Base-by-base conservation (phyloP, 1,139 yeast genomes). In the Sugiyamaella grinbergsii region DNA sequence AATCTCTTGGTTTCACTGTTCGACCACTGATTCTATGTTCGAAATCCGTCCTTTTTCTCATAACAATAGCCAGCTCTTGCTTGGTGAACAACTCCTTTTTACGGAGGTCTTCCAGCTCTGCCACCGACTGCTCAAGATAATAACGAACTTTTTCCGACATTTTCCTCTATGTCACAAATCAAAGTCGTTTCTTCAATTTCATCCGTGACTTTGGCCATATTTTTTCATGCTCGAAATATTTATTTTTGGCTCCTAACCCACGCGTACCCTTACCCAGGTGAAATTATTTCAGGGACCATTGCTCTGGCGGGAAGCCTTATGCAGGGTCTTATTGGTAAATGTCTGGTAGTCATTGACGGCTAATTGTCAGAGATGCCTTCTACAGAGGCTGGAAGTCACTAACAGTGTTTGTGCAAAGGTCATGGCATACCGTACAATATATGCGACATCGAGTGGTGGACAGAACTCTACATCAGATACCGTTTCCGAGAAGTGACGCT, bases 21-120 rank as follows among this genome's bases (percentile, higher is more conserved):
- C 98, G 78, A 40, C 95, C 90, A 47, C 81, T 81, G 51, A 94
- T 80, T 55, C 96, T 74, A 68, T 93, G 96, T 70, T 94, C 99
- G 62, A 90, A 93, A 69, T 91, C 97, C 0, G 98, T 91, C 71
- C 98, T 80, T 66, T 90, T 81, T 71, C 93, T 83, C 91, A 93
- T 89, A 54, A 94, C 85, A 75, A 81, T 78, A 47, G 85, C 82
- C 59, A 90, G 82, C 68, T 94, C 98, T 62, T 80, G 79, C 62
- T 67, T 68, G 33, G 67, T 59, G 67, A 93, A 94, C 15, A 94
- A 73, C 1, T 91, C 93, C 64, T 88, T 85, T 55, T 79, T 80
- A 56, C 85, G 82, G 44, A 94, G 78, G 65, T 93, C 98, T 63
- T 90, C 93, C 54, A 94, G 77, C 70, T 94, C 99, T 0, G 96